Evolutionary conservation across 768 basidiomycete genomes (phyloP).

Genomic region (Lactarius evosmus): DNA sequence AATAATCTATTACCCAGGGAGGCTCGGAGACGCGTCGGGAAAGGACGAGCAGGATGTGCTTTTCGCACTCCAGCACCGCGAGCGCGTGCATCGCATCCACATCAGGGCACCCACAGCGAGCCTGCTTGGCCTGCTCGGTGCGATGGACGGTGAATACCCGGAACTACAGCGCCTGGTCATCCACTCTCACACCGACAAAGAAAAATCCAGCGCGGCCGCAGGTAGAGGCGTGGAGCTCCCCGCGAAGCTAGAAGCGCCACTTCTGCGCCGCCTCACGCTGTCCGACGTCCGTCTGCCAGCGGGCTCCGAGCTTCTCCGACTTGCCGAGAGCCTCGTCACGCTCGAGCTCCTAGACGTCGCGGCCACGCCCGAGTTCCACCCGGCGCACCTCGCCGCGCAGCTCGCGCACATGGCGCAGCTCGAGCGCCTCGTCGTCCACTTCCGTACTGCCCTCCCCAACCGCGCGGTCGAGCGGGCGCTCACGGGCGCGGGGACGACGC

Average conservation of each 20-base stretch:
- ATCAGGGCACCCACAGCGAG: neutral
- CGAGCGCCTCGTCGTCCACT: conserved; percentile 8
- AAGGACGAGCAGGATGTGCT: neutral
- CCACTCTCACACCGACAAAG: neutral
- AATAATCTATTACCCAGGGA: conserved; percentile 2
- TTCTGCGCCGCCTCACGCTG: neutral
- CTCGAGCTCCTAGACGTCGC: neutral
- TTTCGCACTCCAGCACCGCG: conserved; percentile 1
- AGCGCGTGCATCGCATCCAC: conserved; percentile 12
- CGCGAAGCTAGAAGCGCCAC: neutral
- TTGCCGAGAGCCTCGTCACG: neutral
- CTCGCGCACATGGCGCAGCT: conserved; percentile 9
- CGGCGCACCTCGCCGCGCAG: neutral
- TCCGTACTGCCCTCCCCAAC: neutral
- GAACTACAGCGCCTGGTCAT: neutral
- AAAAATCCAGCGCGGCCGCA: neutral
- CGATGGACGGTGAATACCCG: conserved; percentile 10
- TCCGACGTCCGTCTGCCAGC: conserved; percentile 5
- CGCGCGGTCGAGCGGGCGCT: neutral
- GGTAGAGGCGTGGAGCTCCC: neutral
- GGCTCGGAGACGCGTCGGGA: neutral
- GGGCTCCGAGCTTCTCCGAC: neutral
- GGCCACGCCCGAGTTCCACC: neutral
- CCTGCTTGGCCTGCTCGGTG: neutral
- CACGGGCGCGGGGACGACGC: neutral